A percentile compares a stretch with the other conserved stretches of the same genome.
These are phyloP conservation scores for Solanum hybrid DNA, from an alignment of 305 asterid species.

Conservation along the genomic window DNA sequence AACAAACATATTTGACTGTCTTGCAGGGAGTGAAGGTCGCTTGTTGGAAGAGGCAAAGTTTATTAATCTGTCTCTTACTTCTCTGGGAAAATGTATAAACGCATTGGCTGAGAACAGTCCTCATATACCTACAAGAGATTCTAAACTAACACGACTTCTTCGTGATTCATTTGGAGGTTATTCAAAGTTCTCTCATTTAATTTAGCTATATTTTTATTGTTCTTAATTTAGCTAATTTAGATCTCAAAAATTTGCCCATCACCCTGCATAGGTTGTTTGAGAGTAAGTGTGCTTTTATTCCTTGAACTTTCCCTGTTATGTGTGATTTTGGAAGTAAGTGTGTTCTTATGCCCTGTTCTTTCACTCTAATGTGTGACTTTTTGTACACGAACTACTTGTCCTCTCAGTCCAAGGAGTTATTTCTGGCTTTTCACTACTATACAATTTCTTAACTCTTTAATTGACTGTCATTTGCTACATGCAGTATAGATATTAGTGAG, in stretches of 20 bases:
- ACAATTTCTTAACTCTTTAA: neutral
- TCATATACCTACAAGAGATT: slow-evolving; percentile 91
- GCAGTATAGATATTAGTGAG: neutral
- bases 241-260: neutral
- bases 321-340: neutral
- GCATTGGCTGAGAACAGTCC: slow-evolving; percentile 92
- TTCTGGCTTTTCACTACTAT: neutral
- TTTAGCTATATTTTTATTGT: neutral
- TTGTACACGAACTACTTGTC: neutral
- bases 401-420: neutral
- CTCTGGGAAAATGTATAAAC: slow-evolving; percentile 86
- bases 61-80: slow-evolving; percentile 85
- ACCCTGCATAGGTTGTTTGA: neutral
- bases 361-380: neutral
- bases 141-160: slow-evolving; percentile 86
- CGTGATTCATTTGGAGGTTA: slow-evolving; percentile 96
- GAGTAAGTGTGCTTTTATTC: neutral
- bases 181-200: neutral
- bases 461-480: neutral
- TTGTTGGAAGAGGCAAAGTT: slow-evolving; percentile 83
- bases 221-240: neutral
- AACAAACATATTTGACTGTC: neutral
- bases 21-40: slow-evolving; percentile 89
- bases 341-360: neutral
- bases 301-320: neutral